Evolutionary conservation across 371 early-diverging fungal species (phyloP).

Genomic region (Mycotypha africana): DNA sequence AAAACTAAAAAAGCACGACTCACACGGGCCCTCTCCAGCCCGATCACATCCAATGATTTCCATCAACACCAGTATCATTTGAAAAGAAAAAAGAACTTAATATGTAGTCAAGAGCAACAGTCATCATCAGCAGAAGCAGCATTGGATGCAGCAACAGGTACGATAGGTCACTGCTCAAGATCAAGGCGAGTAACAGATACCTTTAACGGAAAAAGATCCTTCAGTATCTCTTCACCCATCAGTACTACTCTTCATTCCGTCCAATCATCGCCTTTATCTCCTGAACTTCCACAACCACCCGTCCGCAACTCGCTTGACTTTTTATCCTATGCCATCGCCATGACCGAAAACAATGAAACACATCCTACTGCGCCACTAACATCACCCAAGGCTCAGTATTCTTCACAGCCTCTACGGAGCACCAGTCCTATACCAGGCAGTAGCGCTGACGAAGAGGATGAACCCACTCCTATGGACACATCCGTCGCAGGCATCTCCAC

Average conservation of each 20-base stretch:
- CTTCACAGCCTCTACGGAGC: slow-evolving; percentile 26
- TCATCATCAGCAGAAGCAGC: slow-evolving; percentile 1
- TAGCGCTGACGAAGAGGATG: no score
- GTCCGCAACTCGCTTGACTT: slow-evolving; percentile 22
- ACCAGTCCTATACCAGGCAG: slow-evolving; percentile 16
- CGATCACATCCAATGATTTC: not conserved
- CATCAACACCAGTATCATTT: not conserved
- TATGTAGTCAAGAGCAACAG: no score
- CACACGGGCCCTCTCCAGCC: slow-evolving; percentile 17
- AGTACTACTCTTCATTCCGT: no score
- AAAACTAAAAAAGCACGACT: slow-evolving; percentile 14
- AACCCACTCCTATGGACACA: not conserved
- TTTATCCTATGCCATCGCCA: slow-evolving; percentile 36
- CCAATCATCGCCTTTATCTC: no score
- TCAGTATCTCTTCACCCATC: no score
- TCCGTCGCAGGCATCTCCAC: no score
- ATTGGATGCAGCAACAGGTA: not conserved
- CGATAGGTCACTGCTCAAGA: not conserved
- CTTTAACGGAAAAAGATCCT: no score
- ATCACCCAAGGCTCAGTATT: no score
- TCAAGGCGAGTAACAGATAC: no score
- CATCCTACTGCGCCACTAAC: no score
- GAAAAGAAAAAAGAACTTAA: not conserved
- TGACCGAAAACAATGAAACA: slow-evolving; percentile 31
- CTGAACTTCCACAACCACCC: no score